These are phyloP conservation scores for Botrytis aclada DNA, from an alignment of 2,329 filamentous ascomycete species.

Conservation along the genomic window DNA sequence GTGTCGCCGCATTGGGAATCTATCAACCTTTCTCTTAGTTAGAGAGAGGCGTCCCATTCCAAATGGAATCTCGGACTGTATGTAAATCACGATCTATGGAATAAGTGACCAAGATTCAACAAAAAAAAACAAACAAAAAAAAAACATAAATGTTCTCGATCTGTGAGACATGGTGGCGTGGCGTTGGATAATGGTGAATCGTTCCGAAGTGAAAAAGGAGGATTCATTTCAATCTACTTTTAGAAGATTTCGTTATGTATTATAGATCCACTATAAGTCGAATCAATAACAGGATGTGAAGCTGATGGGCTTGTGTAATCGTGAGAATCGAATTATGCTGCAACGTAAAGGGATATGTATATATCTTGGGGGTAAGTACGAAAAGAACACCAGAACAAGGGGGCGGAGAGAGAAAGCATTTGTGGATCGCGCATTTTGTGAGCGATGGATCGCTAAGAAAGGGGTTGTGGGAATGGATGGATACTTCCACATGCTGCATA, in stretches of 20 bases:
- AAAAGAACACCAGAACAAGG: too few relatives aligned
- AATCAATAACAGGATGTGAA: too few relatives aligned
- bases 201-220: not conserved
- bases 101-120: not conserved
- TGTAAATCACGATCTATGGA: not conserved
- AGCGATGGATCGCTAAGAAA: too few relatives aligned
- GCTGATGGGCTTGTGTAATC: accelerated
- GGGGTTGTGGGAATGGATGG: not conserved
- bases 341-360: not conserved
- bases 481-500: not conserved
- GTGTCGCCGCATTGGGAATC: not conserved
- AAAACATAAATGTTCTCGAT: not conserved
- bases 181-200: not conserved
- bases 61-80: not conserved
- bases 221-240: not conserved
- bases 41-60: not conserved
- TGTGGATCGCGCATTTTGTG: not conserved
- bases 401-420: not conserved
- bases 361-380: not conserved
- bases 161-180: accelerated
- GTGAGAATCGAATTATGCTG: not conserved
- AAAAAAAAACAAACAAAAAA: too few relatives aligned
- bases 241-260: too few relatives aligned
- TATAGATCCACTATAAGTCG: too few relatives aligned
- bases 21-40: not conserved